These are phyloP conservation scores for Pythium chondricola DNA, from an alignment of 352 stramenopile genomes.

Conservation along the genomic window DNA sequence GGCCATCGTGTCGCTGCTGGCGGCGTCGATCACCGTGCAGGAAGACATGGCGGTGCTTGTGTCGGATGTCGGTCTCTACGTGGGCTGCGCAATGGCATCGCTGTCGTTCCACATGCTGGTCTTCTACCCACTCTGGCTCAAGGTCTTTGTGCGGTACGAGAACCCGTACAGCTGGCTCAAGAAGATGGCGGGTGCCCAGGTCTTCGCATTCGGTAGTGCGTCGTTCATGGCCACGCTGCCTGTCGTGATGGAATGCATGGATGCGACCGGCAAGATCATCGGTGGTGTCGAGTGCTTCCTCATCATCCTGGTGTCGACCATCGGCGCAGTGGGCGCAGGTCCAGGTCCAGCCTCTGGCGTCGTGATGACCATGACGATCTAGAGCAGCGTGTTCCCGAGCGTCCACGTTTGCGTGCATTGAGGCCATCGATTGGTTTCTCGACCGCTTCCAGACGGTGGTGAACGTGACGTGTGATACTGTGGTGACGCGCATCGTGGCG, in stretches of 20 bases:
- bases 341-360: slow-evolving; percentile 26
- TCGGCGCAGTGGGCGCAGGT: slow-evolving; percentile 22
- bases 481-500: slow-evolving; percentile 54
- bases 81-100: slow-evolving; percentile 20
- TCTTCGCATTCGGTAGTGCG: slow-evolving; percentile 33
- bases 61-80: slow-evolving; percentile 33
- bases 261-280: slow-evolving; percentile 20
- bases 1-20: slow-evolving; percentile 34
- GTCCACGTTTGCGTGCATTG: slow-evolving; percentile 43
- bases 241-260: slow-evolving; percentile 31
- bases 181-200: slow-evolving; percentile 24
- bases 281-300: slow-evolving; percentile 27
- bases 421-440: slow-evolving; percentile 56
- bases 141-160: slow-evolving; percentile 10
- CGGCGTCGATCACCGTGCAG: slow-evolving; percentile 21
- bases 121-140: slow-evolving; percentile 32
- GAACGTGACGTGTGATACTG: slow-evolving; percentile 53
- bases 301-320: slow-evolving; percentile 24
- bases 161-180: slow-evolving; percentile 30
- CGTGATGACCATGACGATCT: slow-evolving; percentile 41
- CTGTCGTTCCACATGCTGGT: slow-evolving; percentile 23
- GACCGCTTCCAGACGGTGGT: slow-evolving; percentile 51
- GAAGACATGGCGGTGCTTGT: slow-evolving; percentile 24
- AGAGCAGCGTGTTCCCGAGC: slow-evolving; percentile 27
- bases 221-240: slow-evolving; percentile 44